Base-by-base conservation (phyloP, 2,329 filamentous ascomycete genomes). In the Ampelomyces quisqualis region DNA sequence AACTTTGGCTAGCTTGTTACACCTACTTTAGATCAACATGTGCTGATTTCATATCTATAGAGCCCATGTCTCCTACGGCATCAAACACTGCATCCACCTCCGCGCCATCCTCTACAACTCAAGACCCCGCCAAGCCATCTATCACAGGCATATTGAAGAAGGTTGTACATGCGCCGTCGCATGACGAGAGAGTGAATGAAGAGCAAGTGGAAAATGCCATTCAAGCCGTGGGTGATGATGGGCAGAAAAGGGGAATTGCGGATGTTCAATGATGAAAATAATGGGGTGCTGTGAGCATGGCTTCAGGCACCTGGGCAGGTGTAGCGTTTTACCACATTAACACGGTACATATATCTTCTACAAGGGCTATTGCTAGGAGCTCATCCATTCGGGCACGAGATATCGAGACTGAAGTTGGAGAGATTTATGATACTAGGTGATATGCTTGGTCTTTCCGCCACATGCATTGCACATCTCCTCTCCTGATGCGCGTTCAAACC, bases 401-500 rank as follows among this genome's bases (percentile, higher is more conserved):
- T n/a, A n/a, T n/a, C n/a, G n/a, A n/a, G n/a, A n/a, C n/a, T n/a
- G 6, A 4, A 14, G 10, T 23, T 6, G 6, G 26, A 28, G 26
- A 28, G 7, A 14, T 28, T 14, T 28, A 28, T 14, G 13, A 8
- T 6, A 28, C 26, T 11, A 28, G n/a, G n/a, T n/a, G n/a, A n/a
- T n/a, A n/a, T n/a, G n/a, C n/a, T n/a, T n/a, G n/a, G n/a, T n/a
- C n/a, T n/a, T n/a, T n/a, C 10, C 8, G 10, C 26, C 8, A 13
- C n/a, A 14, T 6, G 13, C 26, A 14, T 28, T 8, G 26, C 26
- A 28, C 15, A 14, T 10, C 4, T 28, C 26, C 7, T 14, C 6
- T 10, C 26, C 7, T 3, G 3, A 8, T 28, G 15, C n/a, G 3
- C n/a, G 5, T 3, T 29, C 29, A 64, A 9, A 57, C 67, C 3